Conservation (phyloP, 768 basidiomycete genomes). For the Gloeopeniophorella convolvens region DNA sequence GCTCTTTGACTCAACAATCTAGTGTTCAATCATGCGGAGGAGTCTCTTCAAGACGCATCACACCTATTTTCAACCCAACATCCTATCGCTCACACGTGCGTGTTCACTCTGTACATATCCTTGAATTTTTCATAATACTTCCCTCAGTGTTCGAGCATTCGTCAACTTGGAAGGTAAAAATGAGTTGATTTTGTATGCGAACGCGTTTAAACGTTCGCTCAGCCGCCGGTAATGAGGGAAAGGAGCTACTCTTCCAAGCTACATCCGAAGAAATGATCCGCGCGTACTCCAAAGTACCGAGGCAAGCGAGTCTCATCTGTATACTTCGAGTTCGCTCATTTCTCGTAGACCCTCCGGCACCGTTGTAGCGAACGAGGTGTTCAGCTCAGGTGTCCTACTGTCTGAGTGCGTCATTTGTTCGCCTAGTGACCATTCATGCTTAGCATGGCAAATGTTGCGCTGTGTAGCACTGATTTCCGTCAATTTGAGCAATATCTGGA, state of each 20-base stretch:
- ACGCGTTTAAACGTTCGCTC: constrained; percentile 2
- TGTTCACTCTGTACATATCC: constrained; percentile 9
- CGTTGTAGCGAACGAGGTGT: constrained; percentile 85
- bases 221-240: constrained; percentile 86
- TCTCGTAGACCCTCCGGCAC: constrained; percentile 71
- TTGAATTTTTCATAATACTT: neutral
- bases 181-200: neutral
- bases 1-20: constrained; percentile 3
- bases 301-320: constrained; percentile 33
- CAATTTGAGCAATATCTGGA: constrained; percentile 89
- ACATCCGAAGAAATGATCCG: constrained; percentile 93
- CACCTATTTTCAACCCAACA: constrained; percentile 93
- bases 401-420: constrained; percentile 67
- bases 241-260: constrained; percentile 91
- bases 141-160: constrained; percentile 64
- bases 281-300: constrained; percentile 79
- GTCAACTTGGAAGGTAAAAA: constrained; percentile 81
- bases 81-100: constrained; percentile 60
- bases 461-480: constrained; percentile 81
- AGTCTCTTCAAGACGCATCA: constrained; percentile 90
- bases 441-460: constrained; percentile 2
- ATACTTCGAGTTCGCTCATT: neutral
- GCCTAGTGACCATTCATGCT: no score
- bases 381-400: constrained; percentile 82
- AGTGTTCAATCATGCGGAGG: constrained; percentile 97